phyloP scores from a whole-genome alignment of 1,139 yeast genomes.

The Debaryomycetaceae sp. region DNA sequence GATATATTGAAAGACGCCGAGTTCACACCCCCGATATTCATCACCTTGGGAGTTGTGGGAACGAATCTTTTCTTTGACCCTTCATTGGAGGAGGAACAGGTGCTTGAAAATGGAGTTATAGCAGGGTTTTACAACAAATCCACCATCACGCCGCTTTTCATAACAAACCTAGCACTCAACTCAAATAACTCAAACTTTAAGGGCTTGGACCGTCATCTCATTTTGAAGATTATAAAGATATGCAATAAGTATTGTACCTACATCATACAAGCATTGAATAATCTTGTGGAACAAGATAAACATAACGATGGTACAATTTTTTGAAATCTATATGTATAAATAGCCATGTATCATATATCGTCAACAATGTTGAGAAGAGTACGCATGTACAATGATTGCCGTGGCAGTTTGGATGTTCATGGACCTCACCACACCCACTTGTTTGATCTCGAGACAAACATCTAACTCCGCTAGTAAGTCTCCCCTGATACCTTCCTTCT shows the following conservation, averaged over 20 bases:
- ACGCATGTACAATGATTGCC: conserved; percentile 89
- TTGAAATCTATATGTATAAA: conserved; percentile 9
- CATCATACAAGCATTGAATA: conserved; percentile 37
- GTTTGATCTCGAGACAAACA: conserved; percentile 85
- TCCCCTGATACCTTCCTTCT: conserved; percentile 90
- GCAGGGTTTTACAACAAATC: conserved; percentile 65
- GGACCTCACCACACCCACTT: conserved; percentile 85
- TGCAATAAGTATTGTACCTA: conserved; percentile 35
- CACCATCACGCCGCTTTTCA: conserved; percentile 62
- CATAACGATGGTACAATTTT: conserved; percentile 28
- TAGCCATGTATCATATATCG: neutral
- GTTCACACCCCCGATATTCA: conserved; percentile 70
- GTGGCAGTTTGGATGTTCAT: conserved; percentile 98
- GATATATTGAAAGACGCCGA: conserved; percentile 18
- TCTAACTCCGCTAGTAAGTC: conserved; percentile 78
- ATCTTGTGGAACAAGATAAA: conserved; percentile 36
- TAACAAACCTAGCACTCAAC: conserved; percentile 47
- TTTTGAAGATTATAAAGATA: conserved; percentile 27
- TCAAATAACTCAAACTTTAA: conserved; percentile 41
- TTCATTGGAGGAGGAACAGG: conserved; percentile 78
- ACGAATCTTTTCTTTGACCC: conserved; percentile 73
- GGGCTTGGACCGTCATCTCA: conserved; percentile 29
- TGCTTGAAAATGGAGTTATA: conserved; percentile 76
- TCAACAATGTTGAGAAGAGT: conserved; percentile 68
- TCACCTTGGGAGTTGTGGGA: conserved; percentile 75